Percentiles rank a stretch among this genome's conserved stretches.
phyloP scores from a whole-genome alignment of 2,329 filamentous ascomycete genomes.

The Escovopsis weberi region DNA sequence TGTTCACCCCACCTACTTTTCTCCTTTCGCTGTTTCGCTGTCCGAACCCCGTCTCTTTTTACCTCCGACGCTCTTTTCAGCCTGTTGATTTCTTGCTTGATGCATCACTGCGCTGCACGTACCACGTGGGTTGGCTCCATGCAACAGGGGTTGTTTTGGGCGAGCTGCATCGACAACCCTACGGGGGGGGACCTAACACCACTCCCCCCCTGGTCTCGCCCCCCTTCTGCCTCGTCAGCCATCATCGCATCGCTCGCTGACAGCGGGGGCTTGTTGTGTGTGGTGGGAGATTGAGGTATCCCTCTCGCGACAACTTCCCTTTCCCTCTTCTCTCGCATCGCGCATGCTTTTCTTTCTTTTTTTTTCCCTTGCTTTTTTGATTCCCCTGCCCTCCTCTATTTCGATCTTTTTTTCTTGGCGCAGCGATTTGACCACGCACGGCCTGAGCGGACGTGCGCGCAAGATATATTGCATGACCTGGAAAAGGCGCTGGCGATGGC shows the following conservation, averaged over 20 bases:
- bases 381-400: no score
- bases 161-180: slow-evolving; percentile 10
- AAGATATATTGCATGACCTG: neutral
- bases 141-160: slow-evolving; percentile 10
- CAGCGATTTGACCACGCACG: no score
- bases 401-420: no score
- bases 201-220: slow-evolving; percentile 1
- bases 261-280: no score
- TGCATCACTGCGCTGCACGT: slow-evolving; percentile 11
- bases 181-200: slow-evolving; percentile 5
- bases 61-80: neutral
- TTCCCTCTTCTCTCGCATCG: no score
- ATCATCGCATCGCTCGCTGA: neutral
- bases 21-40: no score
- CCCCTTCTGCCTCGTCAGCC: slow-evolving; percentile 2
- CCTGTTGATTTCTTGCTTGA: neutral
- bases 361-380: no score
- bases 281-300: neutral
- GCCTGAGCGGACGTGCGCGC: no score
- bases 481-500: neutral
- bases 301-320: neutral
- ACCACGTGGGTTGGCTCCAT: slow-evolving; percentile 17
- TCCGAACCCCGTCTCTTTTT: neutral
- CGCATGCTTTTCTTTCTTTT: no score
- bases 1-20: neutral